Conservation (phyloP, 2,329 filamentous ascomycete genomes). For the Clarireedia homoeocarpa region DNA sequence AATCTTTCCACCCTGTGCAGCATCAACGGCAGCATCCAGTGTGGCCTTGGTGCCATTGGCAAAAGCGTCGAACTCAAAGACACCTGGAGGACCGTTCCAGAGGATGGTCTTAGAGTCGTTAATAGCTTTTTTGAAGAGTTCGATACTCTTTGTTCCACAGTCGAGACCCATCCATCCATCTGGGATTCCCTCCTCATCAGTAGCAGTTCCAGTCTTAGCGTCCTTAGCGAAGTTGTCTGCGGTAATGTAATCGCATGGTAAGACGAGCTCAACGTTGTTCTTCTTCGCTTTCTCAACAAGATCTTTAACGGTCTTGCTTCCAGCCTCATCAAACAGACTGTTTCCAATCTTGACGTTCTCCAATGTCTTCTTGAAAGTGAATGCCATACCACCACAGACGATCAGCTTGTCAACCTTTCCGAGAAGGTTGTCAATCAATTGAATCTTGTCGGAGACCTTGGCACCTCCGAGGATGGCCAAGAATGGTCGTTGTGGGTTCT, state of each 20-base stretch:
- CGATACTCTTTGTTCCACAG: slow-evolving; percentile 80
- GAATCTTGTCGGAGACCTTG: slow-evolving; percentile 99
- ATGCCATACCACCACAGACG: slow-evolving; percentile 97
- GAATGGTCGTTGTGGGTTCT: slow-evolving; percentile 90
- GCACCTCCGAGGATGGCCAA: slow-evolving; percentile 96
- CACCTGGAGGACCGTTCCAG: slow-evolving; percentile 96
- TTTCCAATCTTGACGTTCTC: slow-evolving; percentile 82
- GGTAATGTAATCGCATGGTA: slow-evolving; percentile 92
- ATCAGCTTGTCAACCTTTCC: slow-evolving; percentile 96
- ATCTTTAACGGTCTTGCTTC: slow-evolving; percentile 80
- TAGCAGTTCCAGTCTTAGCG: slow-evolving; percentile 72
- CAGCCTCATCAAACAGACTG: slow-evolving; percentile 88
- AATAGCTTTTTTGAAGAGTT: slow-evolving; percentile 84
- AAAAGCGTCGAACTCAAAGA: slow-evolving; percentile 96
- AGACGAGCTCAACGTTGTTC: slow-evolving; percentile 90
- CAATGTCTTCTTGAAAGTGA: slow-evolving; percentile 99
- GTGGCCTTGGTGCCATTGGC: slow-evolving; percentile 87
- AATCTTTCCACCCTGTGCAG: slow-evolving; percentile 76
- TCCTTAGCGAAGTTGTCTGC: slow-evolving; percentile 90
- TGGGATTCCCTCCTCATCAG: slow-evolving; percentile 81
- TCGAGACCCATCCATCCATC: slow-evolving; percentile 98
- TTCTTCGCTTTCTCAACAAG: slow-evolving; percentile 94
- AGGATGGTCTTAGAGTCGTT: slow-evolving; percentile 88
- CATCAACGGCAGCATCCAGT: slow-evolving; percentile 79
- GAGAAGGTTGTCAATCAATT: slow-evolving; percentile 97